phyloP scores from a whole-genome alignment of 345 rosid genomes.

The Conringia planisiliqua region DNA sequence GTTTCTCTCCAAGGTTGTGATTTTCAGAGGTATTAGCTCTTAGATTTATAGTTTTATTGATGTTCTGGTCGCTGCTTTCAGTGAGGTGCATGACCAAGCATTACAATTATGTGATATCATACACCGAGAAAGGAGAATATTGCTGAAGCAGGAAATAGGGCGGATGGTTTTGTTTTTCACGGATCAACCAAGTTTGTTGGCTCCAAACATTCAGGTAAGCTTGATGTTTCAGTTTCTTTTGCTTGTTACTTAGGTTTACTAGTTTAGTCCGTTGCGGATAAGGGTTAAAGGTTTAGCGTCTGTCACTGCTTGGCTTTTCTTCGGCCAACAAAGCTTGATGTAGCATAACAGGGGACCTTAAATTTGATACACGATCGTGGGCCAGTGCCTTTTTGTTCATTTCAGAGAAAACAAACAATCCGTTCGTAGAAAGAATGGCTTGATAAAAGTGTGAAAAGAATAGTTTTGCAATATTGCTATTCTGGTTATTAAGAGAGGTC shows the following conservation, averaged over 20 bases:
- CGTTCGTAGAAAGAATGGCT: neutral
- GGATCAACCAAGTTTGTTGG: conserved; percentile 98
- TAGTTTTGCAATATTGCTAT: neutral
- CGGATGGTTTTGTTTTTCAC: conserved; percentile 97
- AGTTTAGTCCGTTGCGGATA: neutral
- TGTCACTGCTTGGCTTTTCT: neutral
- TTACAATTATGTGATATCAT: conserved; percentile 67
- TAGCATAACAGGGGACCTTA: neutral
- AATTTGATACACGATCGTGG: neutral
- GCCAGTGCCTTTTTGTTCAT: neutral
- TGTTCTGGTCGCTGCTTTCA: conserved; percentile 43
- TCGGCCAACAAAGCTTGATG: conserved; percentile 2
- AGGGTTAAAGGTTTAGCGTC: neutral
- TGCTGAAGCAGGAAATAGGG: conserved; percentile 94
- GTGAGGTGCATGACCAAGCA: conserved; percentile 98
- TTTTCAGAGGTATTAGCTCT: conserved; percentile 4
- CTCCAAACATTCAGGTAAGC: conserved; percentile 93
- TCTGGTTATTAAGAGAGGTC: conserved; percentile 1
- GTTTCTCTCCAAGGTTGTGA: neutral
- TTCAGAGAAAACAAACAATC: neutral
- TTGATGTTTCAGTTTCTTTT: neutral
- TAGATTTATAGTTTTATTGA: neutral
- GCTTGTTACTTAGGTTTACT: neutral
- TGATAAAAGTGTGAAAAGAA: neutral
- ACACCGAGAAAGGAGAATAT: conserved; percentile 89